Evolutionary conservation across 345 rosid genomes (phyloP).

Genomic region (Litchi chinensis): DNA sequence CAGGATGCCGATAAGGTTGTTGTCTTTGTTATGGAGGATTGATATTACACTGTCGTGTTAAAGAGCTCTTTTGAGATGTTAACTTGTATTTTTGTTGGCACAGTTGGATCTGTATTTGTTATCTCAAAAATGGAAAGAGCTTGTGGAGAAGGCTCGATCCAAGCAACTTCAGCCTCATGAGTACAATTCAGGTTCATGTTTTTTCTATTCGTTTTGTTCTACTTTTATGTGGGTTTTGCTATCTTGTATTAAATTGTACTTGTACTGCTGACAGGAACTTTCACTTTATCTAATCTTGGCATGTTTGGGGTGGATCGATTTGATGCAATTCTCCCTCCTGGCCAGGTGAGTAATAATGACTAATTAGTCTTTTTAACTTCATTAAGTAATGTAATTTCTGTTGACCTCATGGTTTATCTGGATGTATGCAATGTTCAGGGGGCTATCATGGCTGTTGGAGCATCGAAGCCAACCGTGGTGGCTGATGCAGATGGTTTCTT

Average conservation of each 20-base stretch:
- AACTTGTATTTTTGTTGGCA: slow-evolving; percentile 23
- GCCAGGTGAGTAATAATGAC: slow-evolving; percentile 62
- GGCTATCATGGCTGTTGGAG: slow-evolving; percentile 99
- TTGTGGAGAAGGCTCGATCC: slow-evolving; percentile 83
- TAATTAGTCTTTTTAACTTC: neutral
- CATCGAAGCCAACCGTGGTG: slow-evolving; percentile 87
- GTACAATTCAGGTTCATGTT: slow-evolving; percentile 76
- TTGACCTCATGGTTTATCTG: slow-evolving; percentile 10
- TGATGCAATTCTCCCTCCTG: slow-evolving; percentile 98
- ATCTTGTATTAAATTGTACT: slow-evolving; percentile 6
- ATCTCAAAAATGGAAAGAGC: slow-evolving; percentile 95
- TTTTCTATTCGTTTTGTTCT: neutral
- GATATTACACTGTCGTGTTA: neutral
- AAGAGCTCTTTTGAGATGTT: slow-evolving; percentile 7
- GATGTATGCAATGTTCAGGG: slow-evolving; percentile 58
- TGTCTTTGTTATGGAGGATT: neutral
- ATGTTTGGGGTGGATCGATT: slow-evolving; percentile 97
- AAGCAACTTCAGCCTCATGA: slow-evolving; percentile 95
- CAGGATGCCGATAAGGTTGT: slow-evolving; percentile 93
- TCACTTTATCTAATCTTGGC: slow-evolving; percentile 90
- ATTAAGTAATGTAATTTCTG: neutral
- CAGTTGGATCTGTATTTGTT: slow-evolving; percentile 88
- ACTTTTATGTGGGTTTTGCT: neutral
- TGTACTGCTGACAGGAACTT: slow-evolving; percentile 64
- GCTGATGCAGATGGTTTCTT: slow-evolving; percentile 91